Evolutionary conservation across 805 yeast species (phyloP), one percentile per base, ranked within the genome.

Genomic region (Kockiozyma suomiensis): DNA sequence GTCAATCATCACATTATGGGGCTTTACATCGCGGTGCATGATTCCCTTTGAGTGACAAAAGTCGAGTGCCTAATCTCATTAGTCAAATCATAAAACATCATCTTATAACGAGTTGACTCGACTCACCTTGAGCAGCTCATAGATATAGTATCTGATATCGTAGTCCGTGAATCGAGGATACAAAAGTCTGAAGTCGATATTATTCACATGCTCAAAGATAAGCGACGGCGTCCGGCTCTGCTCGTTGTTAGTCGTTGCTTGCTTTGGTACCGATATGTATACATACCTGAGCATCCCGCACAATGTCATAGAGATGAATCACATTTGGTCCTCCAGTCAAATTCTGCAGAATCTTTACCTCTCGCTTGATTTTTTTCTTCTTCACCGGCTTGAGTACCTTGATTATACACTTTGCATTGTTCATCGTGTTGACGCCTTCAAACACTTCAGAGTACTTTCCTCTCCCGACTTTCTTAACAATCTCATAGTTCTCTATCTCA

Each of bases 361-460:
- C 97, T 65, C 97, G 80, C 74, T 85, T 87, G 60, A 92, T 90
- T 75, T 92, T 92, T 80, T 92, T 92, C 78, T 88, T 82, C 75
- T 90, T 92, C 25, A 92, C 96, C 8, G 97, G 97, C 74, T 92
- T 92, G 69, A 92, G 79, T 67, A 90, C 96, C 73, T 92, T 92
- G 66, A 92, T 88, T 45, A 92, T 93, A 69, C 94, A 87, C 45
- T 80, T 79, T 58, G 78, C 81, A 55, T 83, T 85, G 64, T 82
- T 82, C 56, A 82, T 78, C 52, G 88, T 77, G 70, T 88, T 86
- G 46, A 86, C 80, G 30, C 97, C 97, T 72, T 85, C 87, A 72
- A 92, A 92, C 32, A 92, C 97, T 74, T 92, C 97, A n/a, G 96
- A 87, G 75, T 91, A 92, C 76, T 90, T 92, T 26, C 97, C 97